Conservation (phyloP, 495 filamentous ascomycete species). For the Cudoniella acicularis region DNA sequence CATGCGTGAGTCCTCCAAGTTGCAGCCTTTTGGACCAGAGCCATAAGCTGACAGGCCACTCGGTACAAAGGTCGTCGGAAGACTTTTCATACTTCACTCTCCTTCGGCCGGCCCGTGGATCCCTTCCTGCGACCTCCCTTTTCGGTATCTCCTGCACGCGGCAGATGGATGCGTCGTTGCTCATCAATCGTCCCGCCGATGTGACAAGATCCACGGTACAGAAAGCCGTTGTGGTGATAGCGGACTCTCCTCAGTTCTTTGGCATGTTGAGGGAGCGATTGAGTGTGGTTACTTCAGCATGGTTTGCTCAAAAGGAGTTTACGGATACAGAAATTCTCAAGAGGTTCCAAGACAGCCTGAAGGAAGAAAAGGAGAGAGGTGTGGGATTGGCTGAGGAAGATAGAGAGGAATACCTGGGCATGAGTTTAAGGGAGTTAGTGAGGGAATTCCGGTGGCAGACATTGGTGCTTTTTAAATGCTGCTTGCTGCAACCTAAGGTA, state of each 20-base stretch:
- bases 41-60: background rate
- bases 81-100: constrained; percentile 99
- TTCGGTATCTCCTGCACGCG: constrained; percentile 96
- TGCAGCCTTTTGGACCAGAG: background rate
- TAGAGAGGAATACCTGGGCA: constrained; percentile 83
- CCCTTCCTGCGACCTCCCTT: constrained; percentile 68
- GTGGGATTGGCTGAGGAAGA: constrained; percentile 65
- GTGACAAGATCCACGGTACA: constrained; percentile 95
- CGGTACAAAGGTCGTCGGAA: constrained; percentile 63
- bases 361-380: constrained; percentile 55
- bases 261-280: constrained; percentile 79
- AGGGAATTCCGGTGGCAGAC: constrained; percentile 93
- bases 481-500: constrained; percentile 92
- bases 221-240: constrained; percentile 97
- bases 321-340: constrained; percentile 50
- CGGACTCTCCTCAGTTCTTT: constrained; percentile 79
- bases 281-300: constrained; percentile 85
- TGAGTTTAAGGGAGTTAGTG: constrained; percentile 88
- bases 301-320: constrained; percentile 92
- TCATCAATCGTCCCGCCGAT: constrained; percentile 75
- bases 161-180: constrained; percentile 75
- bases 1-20: constrained; percentile 64
- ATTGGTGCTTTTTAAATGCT: constrained; percentile 87
- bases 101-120: constrained; percentile 57
- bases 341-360: constrained; percentile 88